Percentiles rank a stretch among this genome's conserved stretches.
Evolutionary conservation across 495 filamentous ascomycete genomes (phyloP).

Genomic region (Podospora pseudocomata): DNA sequence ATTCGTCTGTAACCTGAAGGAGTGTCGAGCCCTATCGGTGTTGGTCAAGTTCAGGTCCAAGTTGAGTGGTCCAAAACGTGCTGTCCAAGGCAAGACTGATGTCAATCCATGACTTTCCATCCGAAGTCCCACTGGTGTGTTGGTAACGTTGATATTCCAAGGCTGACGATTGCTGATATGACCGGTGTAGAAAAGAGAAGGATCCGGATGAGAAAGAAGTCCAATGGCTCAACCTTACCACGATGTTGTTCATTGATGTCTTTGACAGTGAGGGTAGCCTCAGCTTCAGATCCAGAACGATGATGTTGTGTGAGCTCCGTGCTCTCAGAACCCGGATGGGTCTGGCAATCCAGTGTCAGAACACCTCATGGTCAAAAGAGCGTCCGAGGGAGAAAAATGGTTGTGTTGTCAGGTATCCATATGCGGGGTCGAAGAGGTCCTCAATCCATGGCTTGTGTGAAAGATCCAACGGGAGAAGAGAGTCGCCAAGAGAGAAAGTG

Average conservation of each 20-base stretch:
- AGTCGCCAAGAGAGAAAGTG: background rate
- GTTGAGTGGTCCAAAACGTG: background rate
- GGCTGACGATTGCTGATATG: background rate
- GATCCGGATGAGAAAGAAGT: background rate
- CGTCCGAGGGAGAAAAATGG: background rate
- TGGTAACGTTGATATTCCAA: background rate
- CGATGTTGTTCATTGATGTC: background rate
- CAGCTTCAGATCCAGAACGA: background rate
- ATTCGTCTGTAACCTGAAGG: background rate
- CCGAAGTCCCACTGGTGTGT: background rate
- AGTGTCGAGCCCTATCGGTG: background rate
- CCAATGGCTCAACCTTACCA: background rate
- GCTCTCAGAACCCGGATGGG: background rate
- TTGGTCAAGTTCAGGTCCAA: background rate
- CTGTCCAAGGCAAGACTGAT: background rate
- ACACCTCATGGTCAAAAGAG: background rate
- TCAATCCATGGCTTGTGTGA: background rate
- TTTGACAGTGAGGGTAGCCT: background rate
- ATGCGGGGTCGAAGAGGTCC: conserved; percentile 2
- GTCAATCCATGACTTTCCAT: background rate
- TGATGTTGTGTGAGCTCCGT: background rate
- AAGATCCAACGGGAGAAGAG: background rate
- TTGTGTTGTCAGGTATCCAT: background rate
- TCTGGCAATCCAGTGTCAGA: background rate
- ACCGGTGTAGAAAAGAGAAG: background rate